Evolutionary conservation across 495 filamentous ascomycete genomes (phyloP), one percentile per base, ranked within the genome.

Genomic region (Xylaria grammica): DNA sequence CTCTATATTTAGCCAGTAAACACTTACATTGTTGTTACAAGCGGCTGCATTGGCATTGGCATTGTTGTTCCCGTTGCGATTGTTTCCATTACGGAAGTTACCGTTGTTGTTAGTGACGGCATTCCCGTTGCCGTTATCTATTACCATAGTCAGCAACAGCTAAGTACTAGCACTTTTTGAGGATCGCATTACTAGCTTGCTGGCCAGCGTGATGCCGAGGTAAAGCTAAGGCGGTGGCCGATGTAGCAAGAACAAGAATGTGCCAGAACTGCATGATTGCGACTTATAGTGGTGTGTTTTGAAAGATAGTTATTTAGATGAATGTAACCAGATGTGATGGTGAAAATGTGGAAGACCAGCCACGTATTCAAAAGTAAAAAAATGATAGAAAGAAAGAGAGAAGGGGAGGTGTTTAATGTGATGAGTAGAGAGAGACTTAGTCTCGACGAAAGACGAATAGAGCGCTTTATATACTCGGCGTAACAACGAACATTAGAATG

Each of bases 141-240:
- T 61, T 63, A 29, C 36, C 53, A 40, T 45, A 20, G 48, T 65
- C 27, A 49, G 56, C 10, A 27, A 17, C 40, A 20, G 54, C 38
- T 45, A 20, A 32, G 26, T 3, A 6, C 22, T 17, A 27, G n/a
- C 11, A 5, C 0, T 8, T 8, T 4, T 11, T 4, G 10, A 42
- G 5, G 15, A 13, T 4, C 15, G 9, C 34, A 40, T 34, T 32
- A 60, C 56, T 70, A 20, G 70, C 70, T 36, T 66, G 48, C 53
- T 70, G 60, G 19, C 70, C 70, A 10, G 59, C 55, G 44, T 72
- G 70, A 44, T 72, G 70, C 30, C 70, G 70, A 57, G 70, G 70
- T 63, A 70, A 22, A 2, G 70, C 70, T 65, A 70, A 19, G 38
- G 70, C 70, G 27, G 61, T 62, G 42, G 70, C 65, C 57, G 70